These are phyloP conservation scores for Coemansia sp. DNA, from an alignment of 192 early-diverging fungal genomes.

Conservation along the genomic window DNA sequence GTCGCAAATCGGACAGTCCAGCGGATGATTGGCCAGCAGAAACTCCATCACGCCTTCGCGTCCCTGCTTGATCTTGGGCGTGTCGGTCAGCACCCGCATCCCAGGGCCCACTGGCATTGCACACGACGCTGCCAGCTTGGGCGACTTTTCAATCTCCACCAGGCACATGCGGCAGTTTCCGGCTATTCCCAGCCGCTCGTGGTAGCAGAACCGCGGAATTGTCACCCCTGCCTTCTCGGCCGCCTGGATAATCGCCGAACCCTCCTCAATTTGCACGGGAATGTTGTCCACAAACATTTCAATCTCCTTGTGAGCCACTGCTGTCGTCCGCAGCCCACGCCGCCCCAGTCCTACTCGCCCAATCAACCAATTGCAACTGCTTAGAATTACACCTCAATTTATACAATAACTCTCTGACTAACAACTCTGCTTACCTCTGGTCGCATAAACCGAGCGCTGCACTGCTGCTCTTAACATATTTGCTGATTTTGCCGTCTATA, in stretches of 20 bases:
- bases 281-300: conserved; percentile 91
- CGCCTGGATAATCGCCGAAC: conserved; percentile 95
- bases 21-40: conserved; percentile 93
- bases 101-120: conserved; percentile 96
- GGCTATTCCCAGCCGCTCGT: conserved; percentile 91
- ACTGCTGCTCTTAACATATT: conserved; percentile 12
- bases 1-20: conserved; percentile 98
- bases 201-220: conserved; percentile 70
- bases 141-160: conserved; percentile 94
- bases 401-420: not conserved
- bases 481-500: conserved; percentile 1
- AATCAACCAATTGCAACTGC: not conserved
- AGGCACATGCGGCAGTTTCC: conserved; percentile 99
- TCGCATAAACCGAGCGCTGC: not conserved
- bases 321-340: conserved; percentile 14
- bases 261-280: conserved; percentile 84
- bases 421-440: conserved; percentile 7
- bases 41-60: conserved; percentile 94
- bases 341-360: conserved; percentile 4
- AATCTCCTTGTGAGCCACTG: conserved; percentile 56
- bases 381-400: not conserved
- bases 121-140: conserved; percentile 95
- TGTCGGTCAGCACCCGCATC: conserved; percentile 96
- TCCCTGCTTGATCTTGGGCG: conserved; percentile 92
- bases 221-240: conserved; percentile 92